Conservation (phyloP, 163 green algal genomes). For the Volvox carteri region DNA sequence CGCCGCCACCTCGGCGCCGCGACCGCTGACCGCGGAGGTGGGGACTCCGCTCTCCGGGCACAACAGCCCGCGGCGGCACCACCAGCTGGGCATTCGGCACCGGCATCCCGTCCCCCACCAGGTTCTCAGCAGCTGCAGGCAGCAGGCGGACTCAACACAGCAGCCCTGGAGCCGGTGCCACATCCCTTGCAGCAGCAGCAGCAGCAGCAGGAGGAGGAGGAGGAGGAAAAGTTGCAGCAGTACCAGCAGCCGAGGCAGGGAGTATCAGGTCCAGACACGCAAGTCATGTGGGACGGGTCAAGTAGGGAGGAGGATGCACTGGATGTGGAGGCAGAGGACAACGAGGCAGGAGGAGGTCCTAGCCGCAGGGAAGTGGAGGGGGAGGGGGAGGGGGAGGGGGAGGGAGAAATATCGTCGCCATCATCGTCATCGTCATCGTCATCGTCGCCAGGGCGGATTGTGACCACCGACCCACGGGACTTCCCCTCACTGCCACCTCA, state of each 20-base stretch:
- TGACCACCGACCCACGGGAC: not conserved
- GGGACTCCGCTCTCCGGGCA: no score
- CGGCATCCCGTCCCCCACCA: not conserved
- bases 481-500: not conserved
- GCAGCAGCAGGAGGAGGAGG: no score
- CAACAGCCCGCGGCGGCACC: not conserved
- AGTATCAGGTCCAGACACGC: no score
- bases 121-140: not conserved
- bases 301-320: no score
- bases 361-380: not conserved
- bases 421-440: not conserved
- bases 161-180: not conserved
- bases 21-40: not conserved
- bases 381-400: no score
- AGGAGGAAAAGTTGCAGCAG: no score
- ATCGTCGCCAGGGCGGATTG: not conserved
- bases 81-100: not conserved
- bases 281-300: no score
- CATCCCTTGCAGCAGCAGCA: no score
- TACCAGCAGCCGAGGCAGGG: no score
- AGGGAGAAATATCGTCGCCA: no score
- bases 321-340: not conserved
- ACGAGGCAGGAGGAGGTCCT: not conserved
- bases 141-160: not conserved
- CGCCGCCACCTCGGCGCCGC: not conserved